Base-by-base conservation (phyloP, 495 filamentous ascomycete genomes). In the Talaromyces trachyspermus region DNA sequence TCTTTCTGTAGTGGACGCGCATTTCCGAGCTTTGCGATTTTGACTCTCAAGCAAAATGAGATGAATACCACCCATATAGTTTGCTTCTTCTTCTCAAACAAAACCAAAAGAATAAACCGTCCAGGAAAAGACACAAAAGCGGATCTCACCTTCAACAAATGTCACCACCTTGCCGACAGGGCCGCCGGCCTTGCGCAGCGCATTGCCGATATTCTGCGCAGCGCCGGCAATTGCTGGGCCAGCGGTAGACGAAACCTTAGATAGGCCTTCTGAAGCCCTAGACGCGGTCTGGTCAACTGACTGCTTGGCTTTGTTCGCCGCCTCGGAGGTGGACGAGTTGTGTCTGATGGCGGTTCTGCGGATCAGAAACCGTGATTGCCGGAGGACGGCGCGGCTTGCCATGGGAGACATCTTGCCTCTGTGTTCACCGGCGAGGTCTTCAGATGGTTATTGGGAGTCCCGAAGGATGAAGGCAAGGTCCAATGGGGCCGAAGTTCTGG, bases 91-190 rank as follows among this genome's bases (percentile, higher is more conserved):
- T n/a, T n/a, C 17, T 29, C n/a, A 6, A 5, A 14, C 17, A 24
- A 1, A 24, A 43, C 43, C 42, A 44, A 43, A 24, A 40, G n/a
- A n/a, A n/a, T n/a, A n/a, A n/a, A n/a, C n/a, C n/a, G n/a, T 52
- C 43, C 25, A 19, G 15, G 12, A 20, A 12, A 45, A 52, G 40
- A 35, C 27, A 10, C 19, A 8, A 23, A 14, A 27, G 18, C 26
- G n/a, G n/a, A n/a, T n/a, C n/a, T 77, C 78, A 99, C 92, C 81
- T 75, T 95, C 86, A 63, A 89, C 69, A 57, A 89, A 86, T 46
- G 76, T 73, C 61, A 96, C 80, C 54, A 91, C 61, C 63, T 75
- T 80, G 52, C 88, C 92, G 32, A 86, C 89, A 49, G 86, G 78
- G 53, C 92, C 92, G 61, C 90, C 89, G 61, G 92, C 76, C 59